Percentiles rank a stretch among this genome's conserved stretches.
Evolutionary conservation across 2,329 filamentous ascomycete species (phyloP).

Genomic region (Claviceps citrina): DNA sequence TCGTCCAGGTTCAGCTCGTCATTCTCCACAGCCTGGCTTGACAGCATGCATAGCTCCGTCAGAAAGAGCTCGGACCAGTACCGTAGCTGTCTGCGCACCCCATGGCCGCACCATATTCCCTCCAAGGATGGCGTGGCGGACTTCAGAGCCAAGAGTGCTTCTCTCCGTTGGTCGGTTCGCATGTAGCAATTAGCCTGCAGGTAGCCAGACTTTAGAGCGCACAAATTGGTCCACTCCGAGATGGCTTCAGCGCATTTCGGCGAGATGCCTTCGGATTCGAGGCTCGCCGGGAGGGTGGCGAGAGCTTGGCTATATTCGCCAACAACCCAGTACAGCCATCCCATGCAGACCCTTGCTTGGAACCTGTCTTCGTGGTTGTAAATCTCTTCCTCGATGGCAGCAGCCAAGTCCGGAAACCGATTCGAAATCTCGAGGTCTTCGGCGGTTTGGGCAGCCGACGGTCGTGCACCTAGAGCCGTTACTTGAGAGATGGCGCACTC

Average conservation of each 20-base stretch:
- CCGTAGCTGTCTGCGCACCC: slow-evolving; percentile 47
- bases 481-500: slow-evolving; percentile 49
- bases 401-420: slow-evolving; percentile 34
- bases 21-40: slow-evolving; percentile 41
- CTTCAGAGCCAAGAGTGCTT: slow-evolving; percentile 52
- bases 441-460: slow-evolving; percentile 27
- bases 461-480: slow-evolving; percentile 24
- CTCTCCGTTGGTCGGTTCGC: slow-evolving; percentile 30
- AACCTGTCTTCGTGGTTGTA: slow-evolving; percentile 43
- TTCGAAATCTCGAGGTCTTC: slow-evolving; percentile 29
- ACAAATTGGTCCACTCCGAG: slow-evolving; percentile 68
- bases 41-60: slow-evolving; percentile 58
- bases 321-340: slow-evolving; percentile 69
- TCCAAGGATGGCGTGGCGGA: slow-evolving; percentile 49
- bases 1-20: slow-evolving; percentile 36
- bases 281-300: slow-evolving; percentile 45
- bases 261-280: slow-evolving; percentile 38
- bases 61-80: slow-evolving; percentile 69
- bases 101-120: slow-evolving; percentile 32
- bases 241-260: slow-evolving; percentile 37
- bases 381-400: slow-evolving; percentile 43
- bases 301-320: slow-evolving; percentile 51
- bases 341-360: slow-evolving; percentile 70
- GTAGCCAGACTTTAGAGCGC: slow-evolving; percentile 63
- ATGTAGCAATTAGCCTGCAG: slow-evolving; percentile 53